Conservation (phyloP, 2,329 filamentous ascomycete species). For the Microdochium bolleyi region DNA sequence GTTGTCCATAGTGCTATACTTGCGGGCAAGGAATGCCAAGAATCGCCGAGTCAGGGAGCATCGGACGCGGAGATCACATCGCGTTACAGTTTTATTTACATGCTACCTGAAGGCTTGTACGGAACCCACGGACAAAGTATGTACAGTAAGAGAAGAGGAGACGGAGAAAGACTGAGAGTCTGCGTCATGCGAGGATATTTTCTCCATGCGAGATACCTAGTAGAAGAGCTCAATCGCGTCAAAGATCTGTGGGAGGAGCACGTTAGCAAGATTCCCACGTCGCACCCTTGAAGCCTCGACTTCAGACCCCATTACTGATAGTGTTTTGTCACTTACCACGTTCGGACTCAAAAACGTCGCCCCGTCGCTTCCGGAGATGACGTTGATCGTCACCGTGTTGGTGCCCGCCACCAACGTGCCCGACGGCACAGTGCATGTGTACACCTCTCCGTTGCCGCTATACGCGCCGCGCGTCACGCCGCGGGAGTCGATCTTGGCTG, state of each 20-base stretch:
- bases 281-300: not conserved
- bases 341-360: constrained; percentile 45
- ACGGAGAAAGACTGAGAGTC: no score
- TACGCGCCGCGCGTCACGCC: constrained; percentile 61
- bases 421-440: constrained; percentile 50
- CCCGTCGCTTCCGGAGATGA: constrained; percentile 50
- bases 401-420: constrained; percentile 49
- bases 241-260: constrained; percentile 11
- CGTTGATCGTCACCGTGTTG: constrained; percentile 56
- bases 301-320: not conserved
- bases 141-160: no score
- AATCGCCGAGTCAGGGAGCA: no score
- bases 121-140: no score
- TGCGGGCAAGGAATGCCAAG: no score
- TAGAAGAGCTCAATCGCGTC: constrained; percentile 21
- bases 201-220: no score
- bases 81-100: no score
- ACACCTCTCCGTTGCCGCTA: constrained; percentile 55
- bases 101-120: no score
- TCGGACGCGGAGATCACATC: no score
- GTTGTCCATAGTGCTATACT: no score
- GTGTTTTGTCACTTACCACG: constrained; percentile 14
- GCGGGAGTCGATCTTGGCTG: constrained; percentile 55
- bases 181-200: no score
- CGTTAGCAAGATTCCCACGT: not conserved